A percentile compares a stretch with the other conserved stretches of the same genome.
Conservation (phyloP, 805 yeast genomes). For the Priceomyces castillae region DNA sequence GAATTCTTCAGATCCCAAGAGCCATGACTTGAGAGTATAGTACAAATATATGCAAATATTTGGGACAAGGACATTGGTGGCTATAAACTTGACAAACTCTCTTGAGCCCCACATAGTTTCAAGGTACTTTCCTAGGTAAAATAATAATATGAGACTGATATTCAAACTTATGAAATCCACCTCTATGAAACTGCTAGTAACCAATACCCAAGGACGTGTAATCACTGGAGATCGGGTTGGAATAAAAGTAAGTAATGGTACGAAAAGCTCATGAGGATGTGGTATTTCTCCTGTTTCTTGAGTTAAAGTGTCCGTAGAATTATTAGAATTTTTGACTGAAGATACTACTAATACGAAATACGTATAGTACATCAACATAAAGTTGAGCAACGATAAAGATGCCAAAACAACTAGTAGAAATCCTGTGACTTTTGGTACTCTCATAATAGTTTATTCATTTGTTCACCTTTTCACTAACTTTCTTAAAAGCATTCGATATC, state of each 20-base stretch:
- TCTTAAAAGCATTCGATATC: background rate
- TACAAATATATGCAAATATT: conserved; percentile 32
- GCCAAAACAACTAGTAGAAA: conserved; percentile 32
- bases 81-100: conserved; percentile 49
- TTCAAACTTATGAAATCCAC: conserved; percentile 38
- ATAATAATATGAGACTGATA: conserved; percentile 35
- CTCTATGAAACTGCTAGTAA: conserved; percentile 48
- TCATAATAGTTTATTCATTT: conserved; percentile 19
- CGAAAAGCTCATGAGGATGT: conserved; percentile 45
- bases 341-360: conserved; percentile 35
- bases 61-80: conserved; percentile 34
- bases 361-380: conserved; percentile 35
- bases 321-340: conserved; percentile 22
- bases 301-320: conserved; percentile 22
- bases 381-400: conserved; percentile 31
- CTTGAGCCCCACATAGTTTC: conserved; percentile 63
- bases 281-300: conserved; percentile 39
- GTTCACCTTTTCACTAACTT: background rate
- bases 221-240: conserved; percentile 41
- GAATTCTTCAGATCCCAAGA: conserved; percentile 17
- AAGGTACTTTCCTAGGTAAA: conserved; percentile 59
- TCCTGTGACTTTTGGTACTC: conserved; percentile 32
- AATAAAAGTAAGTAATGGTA: conserved; percentile 50
- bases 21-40: conserved; percentile 16
- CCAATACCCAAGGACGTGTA: conserved; percentile 48